Evolutionary conservation across 78 protist genomes (phyloP).

Genomic region (Dictyostelium discoideum): dicty_2.7 NC_007091.3:3733501-3734000

Average conservation of each 20-base stretch:
- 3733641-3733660: background rate
- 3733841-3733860: background rate
- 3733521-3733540: background rate
- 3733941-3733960: constrained; percentile 8
- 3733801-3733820: background rate
- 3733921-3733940: background rate
- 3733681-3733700: background rate
- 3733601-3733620: background rate
- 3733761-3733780: background rate
- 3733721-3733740: background rate
- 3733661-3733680: background rate
- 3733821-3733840: background rate
- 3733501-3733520: background rate
- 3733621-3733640: background rate
- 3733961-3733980: constrained; percentile 16
- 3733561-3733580: background rate
- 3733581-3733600: background rate
- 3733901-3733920: constrained; percentile 34
- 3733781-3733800: background rate
- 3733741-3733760: background rate
- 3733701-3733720: background rate
- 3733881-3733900: constrained; percentile 1
- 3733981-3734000: constrained; percentile 13
- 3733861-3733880: background rate
- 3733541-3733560: background rate